Percentiles rank a stretch among this genome's conserved stretches.
These are phyloP conservation scores for Alternaria arbusti DNA, from an alignment of 2,329 filamentous ascomycete genomes.

Conservation along the genomic window DNA sequence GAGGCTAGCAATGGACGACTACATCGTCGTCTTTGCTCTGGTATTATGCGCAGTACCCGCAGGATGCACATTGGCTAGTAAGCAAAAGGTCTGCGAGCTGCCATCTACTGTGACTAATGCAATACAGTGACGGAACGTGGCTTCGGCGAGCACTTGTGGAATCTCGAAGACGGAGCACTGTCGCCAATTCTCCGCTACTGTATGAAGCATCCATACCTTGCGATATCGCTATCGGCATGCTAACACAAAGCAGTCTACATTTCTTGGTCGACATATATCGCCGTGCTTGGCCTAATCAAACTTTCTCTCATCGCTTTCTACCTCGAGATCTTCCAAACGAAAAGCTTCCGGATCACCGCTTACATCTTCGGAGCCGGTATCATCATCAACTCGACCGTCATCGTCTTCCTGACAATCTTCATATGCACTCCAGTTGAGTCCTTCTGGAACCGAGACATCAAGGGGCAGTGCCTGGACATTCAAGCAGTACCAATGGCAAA, in stretches of 20 bases:
- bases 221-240: not conserved
- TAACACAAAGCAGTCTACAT: slow-evolving; percentile 21
- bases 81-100: not conserved
- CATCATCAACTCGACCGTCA: slow-evolving; percentile 18
- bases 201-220: not conserved
- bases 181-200: slow-evolving; percentile 18
- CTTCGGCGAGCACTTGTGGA: slow-evolving; percentile 34
- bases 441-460: slow-evolving; percentile 38
- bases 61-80: slow-evolving; percentile 28
- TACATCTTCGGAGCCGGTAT: slow-evolving; percentile 25
- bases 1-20: slow-evolving; percentile 26
- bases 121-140: slow-evolving; percentile 25
- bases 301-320: slow-evolving; percentile 36
- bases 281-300: slow-evolving; percentile 34
- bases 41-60: slow-evolving; percentile 24
- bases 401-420: slow-evolving; percentile 30
- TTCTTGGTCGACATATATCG: slow-evolving; percentile 24
- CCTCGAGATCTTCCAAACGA: slow-evolving; percentile 36
- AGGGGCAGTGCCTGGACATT: slow-evolving; percentile 31
- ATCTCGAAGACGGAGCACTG: slow-evolving; percentile 16
- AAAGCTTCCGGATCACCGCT: slow-evolving; percentile 19
- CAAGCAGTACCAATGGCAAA: slow-evolving; percentile 30
- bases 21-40: slow-evolving; percentile 22
- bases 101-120: slow-evolving; percentile 5
- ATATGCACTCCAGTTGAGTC: slow-evolving; percentile 29